Evolutionary conservation across 176 grass and related monocot genomes (phyloP).

Genomic region (Thalia dealbata): DNA sequence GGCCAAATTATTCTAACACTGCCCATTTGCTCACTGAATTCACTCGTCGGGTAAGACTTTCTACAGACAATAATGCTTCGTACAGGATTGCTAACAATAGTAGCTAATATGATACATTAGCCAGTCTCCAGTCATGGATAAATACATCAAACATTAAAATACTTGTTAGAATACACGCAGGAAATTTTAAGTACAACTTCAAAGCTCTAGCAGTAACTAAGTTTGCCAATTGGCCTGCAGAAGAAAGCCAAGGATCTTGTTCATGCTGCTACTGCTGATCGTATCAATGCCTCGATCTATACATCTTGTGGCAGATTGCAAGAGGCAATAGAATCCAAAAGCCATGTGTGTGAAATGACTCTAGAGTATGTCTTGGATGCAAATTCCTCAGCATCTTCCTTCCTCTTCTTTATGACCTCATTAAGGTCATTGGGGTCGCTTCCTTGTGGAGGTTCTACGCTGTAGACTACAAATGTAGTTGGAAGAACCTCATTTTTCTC

Average conservation of each 20-base stretch:
- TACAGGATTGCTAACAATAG: too few species aligned
- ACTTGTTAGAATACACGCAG: background rate
- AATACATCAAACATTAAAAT: background rate
- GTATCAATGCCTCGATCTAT: background rate
- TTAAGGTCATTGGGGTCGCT: constrained; percentile 23
- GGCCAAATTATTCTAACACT: too few species aligned
- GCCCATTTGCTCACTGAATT: too few species aligned
- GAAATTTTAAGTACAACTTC: background rate
- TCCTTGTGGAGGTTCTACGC: constrained; percentile 58
- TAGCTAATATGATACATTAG: background rate
- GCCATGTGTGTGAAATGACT: constrained; percentile 72
- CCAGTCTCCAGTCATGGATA: background rate
- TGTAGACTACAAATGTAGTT: constrained; percentile 59
- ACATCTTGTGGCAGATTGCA: constrained; percentile 36
- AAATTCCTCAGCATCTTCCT: constrained; percentile 50
- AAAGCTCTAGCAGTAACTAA: background rate
- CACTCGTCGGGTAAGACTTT: too few species aligned
- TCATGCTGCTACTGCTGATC: background rate
- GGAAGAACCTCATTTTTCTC: constrained; percentile 30
- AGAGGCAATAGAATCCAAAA: constrained; percentile 83
- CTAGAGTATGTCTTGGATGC: constrained; percentile 35
- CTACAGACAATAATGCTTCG: too few species aligned
- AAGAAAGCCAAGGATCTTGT: background rate
- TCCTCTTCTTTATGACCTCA: constrained; percentile 52
- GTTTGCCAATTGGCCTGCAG: background rate